Evolutionary conservation across 768 basidiomycete species (phyloP).

Genomic region (Tulasnella calospora): DNA sequence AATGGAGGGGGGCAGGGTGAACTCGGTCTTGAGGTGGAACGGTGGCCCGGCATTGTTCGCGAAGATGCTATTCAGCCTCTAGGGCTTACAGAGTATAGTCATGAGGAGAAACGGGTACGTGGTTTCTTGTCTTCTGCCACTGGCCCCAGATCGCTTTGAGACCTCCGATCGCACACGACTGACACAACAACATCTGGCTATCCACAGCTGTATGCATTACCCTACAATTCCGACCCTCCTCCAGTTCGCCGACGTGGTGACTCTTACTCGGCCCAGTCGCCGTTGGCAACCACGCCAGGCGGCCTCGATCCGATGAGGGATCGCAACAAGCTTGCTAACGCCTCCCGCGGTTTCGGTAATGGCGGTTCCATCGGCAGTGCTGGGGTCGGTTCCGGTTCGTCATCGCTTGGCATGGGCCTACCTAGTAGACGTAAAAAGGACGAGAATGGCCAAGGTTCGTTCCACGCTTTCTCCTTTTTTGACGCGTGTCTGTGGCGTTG

Average conservation of each 20-base stretch:
- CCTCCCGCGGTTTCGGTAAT: constrained; percentile 8
- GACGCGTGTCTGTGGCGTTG: constrained; percentile 1
- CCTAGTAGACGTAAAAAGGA: constrained; percentile 19
- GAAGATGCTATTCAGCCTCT: constrained; percentile 69
- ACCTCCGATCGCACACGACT: neutral
- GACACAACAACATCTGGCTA: neutral
- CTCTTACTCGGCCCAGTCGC: constrained; percentile 23
- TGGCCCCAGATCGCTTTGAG: neutral
- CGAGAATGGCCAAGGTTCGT: constrained; percentile 18
- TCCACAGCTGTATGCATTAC: constrained; percentile 23
- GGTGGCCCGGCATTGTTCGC: constrained; percentile 83
- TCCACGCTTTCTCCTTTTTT: neutral
- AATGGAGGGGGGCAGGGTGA: constrained; percentile 70
- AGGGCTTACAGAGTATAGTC: constrained; percentile 71
- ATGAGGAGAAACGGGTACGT: constrained; percentile 82
- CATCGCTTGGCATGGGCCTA: constrained; percentile 17
- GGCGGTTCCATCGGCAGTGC: constrained; percentile 9
- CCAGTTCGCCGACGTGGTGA: constrained; percentile 19
- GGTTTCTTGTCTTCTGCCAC: constrained; percentile 25
- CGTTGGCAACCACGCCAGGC: neutral
- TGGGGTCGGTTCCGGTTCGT: neutral
- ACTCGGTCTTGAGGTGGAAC: constrained; percentile 78
- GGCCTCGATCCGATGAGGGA: constrained; percentile 19
- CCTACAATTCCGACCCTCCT: constrained; percentile 25
- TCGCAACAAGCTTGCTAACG: constrained; percentile 20